Base-by-base conservation (phyloP, 768 basidiomycete species). In the Mycena crocata region DNA sequence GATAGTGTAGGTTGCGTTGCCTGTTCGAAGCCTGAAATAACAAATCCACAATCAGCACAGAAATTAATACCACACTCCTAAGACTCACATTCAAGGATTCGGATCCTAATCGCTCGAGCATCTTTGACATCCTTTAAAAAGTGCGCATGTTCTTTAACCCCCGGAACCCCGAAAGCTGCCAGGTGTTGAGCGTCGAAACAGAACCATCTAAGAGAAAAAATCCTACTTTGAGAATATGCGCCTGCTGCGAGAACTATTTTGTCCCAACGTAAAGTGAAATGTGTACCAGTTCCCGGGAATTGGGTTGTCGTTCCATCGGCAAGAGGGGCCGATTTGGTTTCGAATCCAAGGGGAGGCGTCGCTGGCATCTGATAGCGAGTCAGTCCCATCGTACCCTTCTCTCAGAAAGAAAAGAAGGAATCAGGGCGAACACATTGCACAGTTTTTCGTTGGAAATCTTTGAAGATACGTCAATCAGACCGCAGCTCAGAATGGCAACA, bases 231-330 rank as follows among this genome's bases (percentile, higher is more conserved):
- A 3, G 87, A 89, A 78, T 95, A 95, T 49, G 92, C 91, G 3
- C 95, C 95, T 1, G 94, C 93, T 9, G 93, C 89, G 51, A 96
- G 88, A 59, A 96, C 87, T 15, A 96, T 84, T 74, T 92, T 93
- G 77, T 96, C 94, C 73, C 92, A 95, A 23, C 79, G 77, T 46
- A 95, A 52, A 12, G 84, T 81, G 75, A 93, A 94, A 10, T 83
- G 77, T 31, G 80, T 75, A 9, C 75, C 73, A 1, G 68, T 69
- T 0, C 66, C 74, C 5, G 71, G 73, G 55, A 67, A 69, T 51
- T 64, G 72, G 39, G 63, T 44, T 21, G 46, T 51, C 14, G 59
- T 54, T 24, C 30, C 57, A 57, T 70, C 42, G 61, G 48, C 34
- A 48, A 68, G 60, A 21, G 72, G 24, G 56, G 28, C 48, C 19